These are phyloP conservation scores for Plasmopara viticola DNA, from an alignment of 352 stramenopile species.

Conservation along the genomic window DNA sequence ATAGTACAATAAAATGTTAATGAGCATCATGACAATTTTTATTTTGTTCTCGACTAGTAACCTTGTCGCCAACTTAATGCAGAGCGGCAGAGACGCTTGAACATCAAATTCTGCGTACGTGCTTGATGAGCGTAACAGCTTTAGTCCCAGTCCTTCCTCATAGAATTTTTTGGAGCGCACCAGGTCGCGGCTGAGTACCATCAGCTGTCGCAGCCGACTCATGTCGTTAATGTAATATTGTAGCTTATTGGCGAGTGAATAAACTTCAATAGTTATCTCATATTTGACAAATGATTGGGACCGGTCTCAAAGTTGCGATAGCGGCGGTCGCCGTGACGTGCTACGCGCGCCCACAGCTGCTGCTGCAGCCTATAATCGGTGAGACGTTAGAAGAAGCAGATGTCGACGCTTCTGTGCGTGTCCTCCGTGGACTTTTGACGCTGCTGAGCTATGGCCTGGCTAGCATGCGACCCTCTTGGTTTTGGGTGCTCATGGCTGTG, in stretches of 20 bases:
- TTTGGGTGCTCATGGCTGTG: constrained; percentile 34
- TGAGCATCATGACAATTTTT: not conserved
- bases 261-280: not conserved
- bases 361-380: constrained; percentile 30
- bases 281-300: constrained; percentile 16
- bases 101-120: constrained; percentile 81
- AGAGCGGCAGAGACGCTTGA: constrained; percentile 53
- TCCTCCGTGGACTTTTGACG: constrained; percentile 53
- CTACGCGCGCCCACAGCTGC: constrained; percentile 44
- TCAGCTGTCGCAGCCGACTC: constrained; percentile 72
- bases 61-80: constrained; percentile 78
- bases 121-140: constrained; percentile 66
- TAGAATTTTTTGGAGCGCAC: constrained; percentile 78
- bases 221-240: constrained; percentile 6
- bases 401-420: constrained; percentile 38
- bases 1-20: constrained; percentile 1
- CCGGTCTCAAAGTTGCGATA: constrained; percentile 34
- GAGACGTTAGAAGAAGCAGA: constrained; percentile 24
- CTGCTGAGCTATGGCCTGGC: constrained; percentile 46
- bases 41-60: constrained; percentile 10
- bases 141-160: constrained; percentile 71
- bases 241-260: not conserved
- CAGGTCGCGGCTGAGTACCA: constrained; percentile 82
- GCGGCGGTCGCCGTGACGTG: constrained; percentile 35
- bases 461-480: constrained; percentile 34